Evolutionary conservation across 1,139 yeast species (phyloP), one percentile per base, ranked within the genome.

Genomic region (Candida smagusa): DNA sequence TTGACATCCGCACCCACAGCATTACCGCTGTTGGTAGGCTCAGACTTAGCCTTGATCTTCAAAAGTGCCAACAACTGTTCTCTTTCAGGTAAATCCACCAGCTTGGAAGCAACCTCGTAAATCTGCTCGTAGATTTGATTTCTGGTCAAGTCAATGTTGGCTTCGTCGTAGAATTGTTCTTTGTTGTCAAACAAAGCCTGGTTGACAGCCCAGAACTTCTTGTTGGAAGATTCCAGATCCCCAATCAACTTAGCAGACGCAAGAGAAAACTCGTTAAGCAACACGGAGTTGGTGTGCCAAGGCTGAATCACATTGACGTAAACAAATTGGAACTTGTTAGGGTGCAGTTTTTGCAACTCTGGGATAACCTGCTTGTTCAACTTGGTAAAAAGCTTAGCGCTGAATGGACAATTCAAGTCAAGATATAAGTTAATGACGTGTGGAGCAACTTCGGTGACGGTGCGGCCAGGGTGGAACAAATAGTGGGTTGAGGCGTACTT

Each of bases 361-460:
- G 89, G 88, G 29, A 81, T 68, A 11, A 85, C 70, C 19, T 67
- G 65, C 9, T 65, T 56, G 44, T 72, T 66, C 45, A 86, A 59
- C 40, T 80, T 80, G 44, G 66, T 61, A 64, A 72, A 88, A 40
- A 84, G 50, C 55, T 79, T 84, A 33, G 74, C 83, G 48, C 85
- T 75, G 60, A 75, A 88, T 1, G 84, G 90, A 56, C 96, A 88
- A 45, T 80, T 76, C 67, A 84, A 87, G 63, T 88, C 96, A 35
- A 87, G 61, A 59, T 77, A 88, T 33, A 88, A 53, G 44, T 70
- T 67, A 37, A 71, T 61, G 28, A 58, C 50, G 45, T 67, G 63
- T 16, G 73, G 72, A 30, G 58, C 52, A 3, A 44, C 52, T 9
- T 37, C 28, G 4, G 45, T 39, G 21, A 46, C 47, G 5, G 52